Evolutionary conservation across 345 rosid genomes (phyloP), one percentile per base, ranked within the genome.

Genomic region (Populus davidiana): DNA sequence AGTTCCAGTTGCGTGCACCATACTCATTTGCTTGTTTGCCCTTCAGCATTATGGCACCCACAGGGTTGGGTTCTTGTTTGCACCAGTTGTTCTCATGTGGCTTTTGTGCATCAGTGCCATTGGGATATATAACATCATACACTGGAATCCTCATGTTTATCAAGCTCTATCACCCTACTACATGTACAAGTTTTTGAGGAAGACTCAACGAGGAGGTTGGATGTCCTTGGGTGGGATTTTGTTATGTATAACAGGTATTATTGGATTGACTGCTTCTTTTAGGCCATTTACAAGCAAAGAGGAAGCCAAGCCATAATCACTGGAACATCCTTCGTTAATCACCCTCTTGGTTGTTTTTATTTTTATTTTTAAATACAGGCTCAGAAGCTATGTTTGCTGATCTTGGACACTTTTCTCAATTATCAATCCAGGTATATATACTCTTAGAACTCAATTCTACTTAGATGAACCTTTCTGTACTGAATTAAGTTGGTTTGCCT

Each of bases 371-470:
- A 3, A 23, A 54, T 64, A 56, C 87, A 96, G 99, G 99, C 64
- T 92, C 98, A 1, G 98, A 94, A 83, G 98, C 98, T 62, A 94
- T 94, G 98, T 92, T 93, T 83, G 98, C 98, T 31, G 97, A 93
- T 89, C 98, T 93, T 6, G 98, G 98, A 25, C 98, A 93, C 78
- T 93, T 93, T 67, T 92, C 98, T 4, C 98, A 93, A 39, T 85
- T 88, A 83, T 94, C 98, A 79, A 92, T 94, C 81, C 88, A 92
- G 95, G 97, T 93, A 83, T 75, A 35, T 72, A 25, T 70, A 74
- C 35, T 49, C 38, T 25, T 27, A 43, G 33, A 64, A 23, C 59
- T 75, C 39, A 10, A 12, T 27, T 25, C 54, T 23, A 59, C 64
- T 1, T 59, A 59, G 36, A 25, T 31, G 21, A 16, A 29, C 13